Evolutionary conservation across 345 rosid genomes (phyloP).

Genomic region (Salix viminalis): DNA sequence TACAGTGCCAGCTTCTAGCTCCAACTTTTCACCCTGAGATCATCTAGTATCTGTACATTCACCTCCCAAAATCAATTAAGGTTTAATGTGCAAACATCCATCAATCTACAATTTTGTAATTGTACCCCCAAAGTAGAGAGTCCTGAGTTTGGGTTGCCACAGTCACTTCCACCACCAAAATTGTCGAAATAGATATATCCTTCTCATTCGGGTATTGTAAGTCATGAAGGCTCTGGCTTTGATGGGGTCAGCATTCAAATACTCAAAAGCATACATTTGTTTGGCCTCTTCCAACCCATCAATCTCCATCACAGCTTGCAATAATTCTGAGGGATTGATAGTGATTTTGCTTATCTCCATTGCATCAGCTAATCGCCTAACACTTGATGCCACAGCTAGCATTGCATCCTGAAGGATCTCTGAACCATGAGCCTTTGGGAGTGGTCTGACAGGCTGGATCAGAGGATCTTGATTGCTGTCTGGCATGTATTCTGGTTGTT

Average conservation of each 20-base stretch:
- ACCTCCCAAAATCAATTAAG: slow-evolving; percentile 14
- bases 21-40: slow-evolving; percentile 12
- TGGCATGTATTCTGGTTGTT: slow-evolving; percentile 41
- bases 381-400: slow-evolving; percentile 67
- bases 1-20: slow-evolving; percentile 9
- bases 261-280: slow-evolving; percentile 88
- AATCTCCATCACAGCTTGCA: slow-evolving; percentile 77
- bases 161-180: slow-evolving; percentile 92
- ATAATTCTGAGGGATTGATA: slow-evolving; percentile 51
- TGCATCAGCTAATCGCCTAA: slow-evolving; percentile 69
- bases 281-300: slow-evolving; percentile 84
- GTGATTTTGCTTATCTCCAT: slow-evolving; percentile 50
- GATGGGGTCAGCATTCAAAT: slow-evolving; percentile 72
- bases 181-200: slow-evolving; percentile 63
- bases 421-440: slow-evolving; percentile 44
- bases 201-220: slow-evolving; percentile 68
- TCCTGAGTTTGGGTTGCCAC: not conserved
- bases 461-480: slow-evolving; percentile 55
- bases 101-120: slow-evolving; percentile 9
- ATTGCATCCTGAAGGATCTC: slow-evolving; percentile 71
- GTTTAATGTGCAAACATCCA: slow-evolving; percentile 10
- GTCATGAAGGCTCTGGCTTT: slow-evolving; percentile 90
- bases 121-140: slow-evolving; percentile 15
- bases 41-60: slow-evolving; percentile 39
- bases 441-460: slow-evolving; percentile 52